These are phyloP conservation scores for Candida multigemmis DNA, from an alignment of 805 yeast genomes.

Conservation along the genomic window DNA sequence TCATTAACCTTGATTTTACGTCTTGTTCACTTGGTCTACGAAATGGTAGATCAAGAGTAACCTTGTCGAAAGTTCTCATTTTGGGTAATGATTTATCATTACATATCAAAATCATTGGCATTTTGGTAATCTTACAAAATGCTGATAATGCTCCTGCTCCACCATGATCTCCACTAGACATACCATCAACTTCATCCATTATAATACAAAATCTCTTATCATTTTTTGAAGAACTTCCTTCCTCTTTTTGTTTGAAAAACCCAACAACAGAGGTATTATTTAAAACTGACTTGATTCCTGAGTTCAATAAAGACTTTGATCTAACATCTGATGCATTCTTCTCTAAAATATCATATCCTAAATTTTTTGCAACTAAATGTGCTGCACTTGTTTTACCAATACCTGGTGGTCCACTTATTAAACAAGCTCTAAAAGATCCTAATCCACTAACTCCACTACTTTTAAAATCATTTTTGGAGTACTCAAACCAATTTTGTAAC, in stretches of 20 bases:
- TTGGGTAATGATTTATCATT: slow-evolving; percentile 89
- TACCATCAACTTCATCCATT: slow-evolving; percentile 99
- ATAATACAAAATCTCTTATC: slow-evolving; percentile 66
- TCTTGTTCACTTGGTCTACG: slow-evolving; percentile 82
- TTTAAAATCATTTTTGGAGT: slow-evolving; percentile 46
- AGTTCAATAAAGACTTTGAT: slow-evolving; percentile 67
- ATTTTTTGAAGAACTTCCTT: slow-evolving; percentile 18
- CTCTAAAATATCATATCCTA: slow-evolving; percentile 69
- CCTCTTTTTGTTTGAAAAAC: slow-evolving; percentile 41
- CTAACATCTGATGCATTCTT: slow-evolving; percentile 87
- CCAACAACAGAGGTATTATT: slow-evolving; percentile 81
- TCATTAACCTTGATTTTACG: slow-evolving; percentile 75
- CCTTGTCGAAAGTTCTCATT: slow-evolving; percentile 91
- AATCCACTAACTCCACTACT: slow-evolving; percentile 54
- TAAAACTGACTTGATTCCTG: slow-evolving; percentile 59
- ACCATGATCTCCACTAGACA: slow-evolving; percentile 98
- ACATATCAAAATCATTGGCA: slow-evolving; percentile 89
- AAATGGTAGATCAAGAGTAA: slow-evolving; percentile 71
- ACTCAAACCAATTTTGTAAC: slow-evolving; percentile 69
- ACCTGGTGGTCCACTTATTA: slow-evolving; percentile 85
- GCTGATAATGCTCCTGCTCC: slow-evolving; percentile 94
- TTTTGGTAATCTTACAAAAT: slow-evolving; percentile 73
- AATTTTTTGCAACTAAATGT: slow-evolving; percentile 56
- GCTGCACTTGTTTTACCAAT: slow-evolving; percentile 82
- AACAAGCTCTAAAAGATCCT: slow-evolving; percentile 69